Evolutionary conservation across 768 basidiomycete genomes (phyloP).

Genomic region (Coprinellus aureogranulatus): DNA sequence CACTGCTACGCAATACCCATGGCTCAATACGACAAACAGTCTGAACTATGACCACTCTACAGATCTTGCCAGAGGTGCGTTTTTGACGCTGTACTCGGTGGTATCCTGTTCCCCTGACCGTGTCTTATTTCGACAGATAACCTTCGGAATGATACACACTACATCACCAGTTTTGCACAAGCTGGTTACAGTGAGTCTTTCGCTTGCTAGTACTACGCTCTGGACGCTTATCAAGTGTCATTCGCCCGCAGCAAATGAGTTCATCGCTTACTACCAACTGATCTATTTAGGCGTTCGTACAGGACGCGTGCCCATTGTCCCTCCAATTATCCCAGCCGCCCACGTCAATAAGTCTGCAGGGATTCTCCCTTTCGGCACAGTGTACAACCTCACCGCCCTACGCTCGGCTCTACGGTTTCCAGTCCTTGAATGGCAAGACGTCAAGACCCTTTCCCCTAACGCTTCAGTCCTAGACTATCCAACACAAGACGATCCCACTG

Average conservation of each 20-base stretch:
- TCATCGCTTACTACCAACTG: background rate
- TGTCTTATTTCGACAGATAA: background rate
- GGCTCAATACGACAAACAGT: too few species aligned
- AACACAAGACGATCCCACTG: background rate
- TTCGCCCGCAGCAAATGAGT: background rate
- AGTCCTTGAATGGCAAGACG: background rate
- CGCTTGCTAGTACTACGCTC: background rate
- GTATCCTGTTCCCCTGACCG: background rate
- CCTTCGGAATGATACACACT: background rate
- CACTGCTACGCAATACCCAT: too few species aligned
- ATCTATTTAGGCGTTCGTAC: background rate
- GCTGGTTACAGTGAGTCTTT: background rate
- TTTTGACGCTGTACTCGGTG: background rate
- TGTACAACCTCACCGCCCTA: background rate
- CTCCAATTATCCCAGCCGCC: background rate
- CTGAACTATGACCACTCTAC: background rate
- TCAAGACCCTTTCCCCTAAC: background rate
- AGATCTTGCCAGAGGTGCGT: background rate
- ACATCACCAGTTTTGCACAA: background rate
- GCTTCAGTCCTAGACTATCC: background rate
- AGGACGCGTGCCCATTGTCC: background rate
- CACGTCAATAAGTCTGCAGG: background rate
- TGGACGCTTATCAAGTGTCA: background rate
- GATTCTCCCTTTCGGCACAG: background rate
- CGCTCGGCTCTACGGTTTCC: background rate